phyloP scores from a whole-genome alignment of 208 protist genomes.

The Phytomonas sp. region DNA sequence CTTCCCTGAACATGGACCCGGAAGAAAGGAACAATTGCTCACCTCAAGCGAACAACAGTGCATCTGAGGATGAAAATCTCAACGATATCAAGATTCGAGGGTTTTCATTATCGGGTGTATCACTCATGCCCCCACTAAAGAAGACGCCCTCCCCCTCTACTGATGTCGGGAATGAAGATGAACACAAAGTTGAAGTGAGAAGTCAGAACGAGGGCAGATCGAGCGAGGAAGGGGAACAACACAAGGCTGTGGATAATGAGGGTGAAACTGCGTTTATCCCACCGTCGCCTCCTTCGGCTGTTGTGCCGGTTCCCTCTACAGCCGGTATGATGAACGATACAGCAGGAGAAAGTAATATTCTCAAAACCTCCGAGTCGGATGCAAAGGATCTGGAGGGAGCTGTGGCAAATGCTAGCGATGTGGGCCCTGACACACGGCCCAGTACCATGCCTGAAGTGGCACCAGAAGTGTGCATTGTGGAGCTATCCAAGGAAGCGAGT shows the following conservation, averaged over 20 bases:
- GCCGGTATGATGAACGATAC: background rate
- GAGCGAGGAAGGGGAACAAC: background rate
- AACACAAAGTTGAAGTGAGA: background rate
- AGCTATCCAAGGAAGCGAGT: background rate
- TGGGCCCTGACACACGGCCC: background rate
- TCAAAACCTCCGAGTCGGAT: background rate
- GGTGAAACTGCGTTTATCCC: background rate
- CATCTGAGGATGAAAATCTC: background rate
- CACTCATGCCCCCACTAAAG: background rate
- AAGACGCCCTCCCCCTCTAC: background rate
- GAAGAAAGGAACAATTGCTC: background rate
- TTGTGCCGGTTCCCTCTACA: background rate
- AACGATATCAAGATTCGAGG: background rate
- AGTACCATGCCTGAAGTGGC: background rate
- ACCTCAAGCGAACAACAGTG: background rate
- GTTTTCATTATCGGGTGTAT: background rate
- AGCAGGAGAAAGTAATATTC: background rate
- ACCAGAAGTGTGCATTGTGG: background rate
- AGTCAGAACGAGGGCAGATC: background rate
- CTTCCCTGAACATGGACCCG: background rate
- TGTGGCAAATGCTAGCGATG: background rate
- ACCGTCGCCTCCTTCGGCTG: background rate
- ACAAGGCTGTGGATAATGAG: background rate
- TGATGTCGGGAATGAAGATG: background rate
- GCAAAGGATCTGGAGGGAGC: background rate